Conservation (phyloP, 2,329 filamentous ascomycete genomes). For the Aureobasidium sp. region DNA sequence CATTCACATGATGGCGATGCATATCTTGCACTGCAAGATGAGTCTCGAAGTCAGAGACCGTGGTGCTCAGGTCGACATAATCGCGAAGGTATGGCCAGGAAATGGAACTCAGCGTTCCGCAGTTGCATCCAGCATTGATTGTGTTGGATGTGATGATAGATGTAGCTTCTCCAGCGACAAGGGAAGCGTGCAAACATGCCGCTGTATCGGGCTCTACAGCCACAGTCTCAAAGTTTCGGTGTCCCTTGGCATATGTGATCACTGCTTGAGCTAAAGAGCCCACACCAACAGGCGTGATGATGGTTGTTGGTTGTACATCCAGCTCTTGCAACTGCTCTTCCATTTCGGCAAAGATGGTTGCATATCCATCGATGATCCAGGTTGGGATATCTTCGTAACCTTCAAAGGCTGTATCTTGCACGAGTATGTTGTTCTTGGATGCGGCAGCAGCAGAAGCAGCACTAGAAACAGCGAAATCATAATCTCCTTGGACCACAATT, state of each 20-base stretch:
- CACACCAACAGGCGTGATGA: conserved; percentile 61
- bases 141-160: conserved; percentile 50
- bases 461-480: conserved; percentile 52
- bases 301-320: conserved; percentile 34
- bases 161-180: conserved; percentile 40
- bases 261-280: conserved; percentile 67
- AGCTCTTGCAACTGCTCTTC: conserved; percentile 50
- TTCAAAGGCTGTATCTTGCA: conserved; percentile 61
- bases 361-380: conserved; percentile 73
- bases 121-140: conserved; percentile 69
- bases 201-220: conserved; percentile 63
- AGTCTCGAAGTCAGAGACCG: conserved; percentile 53
- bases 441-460: conserved; percentile 29
- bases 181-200: conserved; percentile 48
- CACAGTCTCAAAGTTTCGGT: conserved; percentile 39
- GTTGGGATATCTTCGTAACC: conserved; percentile 58
- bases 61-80: conserved; percentile 53
- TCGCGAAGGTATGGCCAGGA: conserved; percentile 54
- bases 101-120: conserved; percentile 57
- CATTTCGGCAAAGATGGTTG: conserved; percentile 61
- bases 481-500: conserved; percentile 45
- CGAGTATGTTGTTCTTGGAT: conserved; percentile 40
- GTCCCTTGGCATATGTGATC: conserved; percentile 51
- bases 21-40: conserved; percentile 53
- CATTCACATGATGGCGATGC: conserved; percentile 35